These are phyloP conservation scores for Malassezia brasiliensis DNA, from an alignment of 1,284 basidiomycete genomes.

Conservation along the genomic window DNA sequence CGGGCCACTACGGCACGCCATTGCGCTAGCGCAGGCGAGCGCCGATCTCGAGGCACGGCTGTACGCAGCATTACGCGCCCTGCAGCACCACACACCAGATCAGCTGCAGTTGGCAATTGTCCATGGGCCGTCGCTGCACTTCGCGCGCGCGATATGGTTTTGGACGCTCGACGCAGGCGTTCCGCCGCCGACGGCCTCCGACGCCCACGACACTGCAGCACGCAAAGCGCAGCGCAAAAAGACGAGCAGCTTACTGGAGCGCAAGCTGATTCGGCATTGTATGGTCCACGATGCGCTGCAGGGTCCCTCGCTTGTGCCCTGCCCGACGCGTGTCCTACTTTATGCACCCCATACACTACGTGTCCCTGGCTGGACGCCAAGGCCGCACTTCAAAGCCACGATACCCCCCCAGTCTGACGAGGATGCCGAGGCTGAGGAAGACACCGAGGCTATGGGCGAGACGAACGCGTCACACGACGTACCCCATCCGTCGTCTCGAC, in stretches of 20 bases:
- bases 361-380: constrained; percentile 24
- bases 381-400: constrained; percentile 21
- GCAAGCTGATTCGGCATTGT: constrained; percentile 26
- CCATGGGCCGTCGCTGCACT: constrained; percentile 4
- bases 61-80: background rate
- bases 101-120: constrained; percentile 5
- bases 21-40: background rate
- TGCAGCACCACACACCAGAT: background rate
- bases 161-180: background rate
- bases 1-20: background rate
- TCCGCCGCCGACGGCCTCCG: background rate
- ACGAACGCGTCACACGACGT: no score
- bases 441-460: no score
- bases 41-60: background rate
- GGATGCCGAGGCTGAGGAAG: no score
- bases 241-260: constrained; percentile 25
- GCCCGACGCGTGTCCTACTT: constrained; percentile 23
- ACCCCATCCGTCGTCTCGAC: no score
- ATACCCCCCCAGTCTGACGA: constrained; percentile 9
- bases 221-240: constrained; percentile 20
- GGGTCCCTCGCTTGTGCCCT: constrained; percentile 12
- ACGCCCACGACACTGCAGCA: constrained; percentile 1
- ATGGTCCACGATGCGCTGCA: constrained; percentile 18
- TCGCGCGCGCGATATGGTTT: background rate
- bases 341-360: constrained; percentile 22